Evolutionary conservation across 2,329 filamentous ascomycete genomes (phyloP).

Genomic region (Aspergillus sp.): DNA sequence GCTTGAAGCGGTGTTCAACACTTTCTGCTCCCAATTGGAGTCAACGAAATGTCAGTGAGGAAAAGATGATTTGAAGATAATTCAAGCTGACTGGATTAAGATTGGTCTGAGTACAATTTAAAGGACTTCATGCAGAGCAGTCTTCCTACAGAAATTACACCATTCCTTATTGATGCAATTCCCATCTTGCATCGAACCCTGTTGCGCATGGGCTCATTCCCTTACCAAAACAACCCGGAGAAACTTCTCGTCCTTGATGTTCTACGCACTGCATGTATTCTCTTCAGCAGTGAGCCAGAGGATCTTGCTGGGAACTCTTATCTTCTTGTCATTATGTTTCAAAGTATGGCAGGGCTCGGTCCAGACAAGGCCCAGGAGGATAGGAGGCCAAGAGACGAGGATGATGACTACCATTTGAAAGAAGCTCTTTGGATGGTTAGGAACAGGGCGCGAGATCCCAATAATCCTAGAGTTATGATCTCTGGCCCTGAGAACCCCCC

Average conservation of each 20-base stretch:
- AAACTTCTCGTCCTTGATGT: neutral
- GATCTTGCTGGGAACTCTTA: neutral
- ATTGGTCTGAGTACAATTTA: neutral
- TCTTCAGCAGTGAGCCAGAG: neutral
- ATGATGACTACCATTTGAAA: neutral
- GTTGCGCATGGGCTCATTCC: conserved; percentile 1
- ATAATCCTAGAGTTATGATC: neutral
- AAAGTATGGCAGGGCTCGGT: neutral
- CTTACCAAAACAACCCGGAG: conserved; percentile 1
- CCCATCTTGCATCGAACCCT: conserved; percentile 1
- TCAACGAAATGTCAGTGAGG: neutral
- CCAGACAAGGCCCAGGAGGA: neutral
- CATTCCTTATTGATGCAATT: neutral
- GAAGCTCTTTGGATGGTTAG: neutral
- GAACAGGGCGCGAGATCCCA: neutral
- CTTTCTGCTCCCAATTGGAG: neutral
- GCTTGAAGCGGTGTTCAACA: neutral
- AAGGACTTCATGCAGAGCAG: neutral
- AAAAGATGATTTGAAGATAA: neutral
- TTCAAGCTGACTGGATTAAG: neutral
- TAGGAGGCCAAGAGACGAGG: neutral
- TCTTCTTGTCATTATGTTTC: neutral
- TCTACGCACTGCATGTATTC: neutral
- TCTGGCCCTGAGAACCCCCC: neutral
- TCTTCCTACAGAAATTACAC: neutral